Base-by-base conservation (phyloP, 139 green algal species). In the Chlorella sp. region DNA sequence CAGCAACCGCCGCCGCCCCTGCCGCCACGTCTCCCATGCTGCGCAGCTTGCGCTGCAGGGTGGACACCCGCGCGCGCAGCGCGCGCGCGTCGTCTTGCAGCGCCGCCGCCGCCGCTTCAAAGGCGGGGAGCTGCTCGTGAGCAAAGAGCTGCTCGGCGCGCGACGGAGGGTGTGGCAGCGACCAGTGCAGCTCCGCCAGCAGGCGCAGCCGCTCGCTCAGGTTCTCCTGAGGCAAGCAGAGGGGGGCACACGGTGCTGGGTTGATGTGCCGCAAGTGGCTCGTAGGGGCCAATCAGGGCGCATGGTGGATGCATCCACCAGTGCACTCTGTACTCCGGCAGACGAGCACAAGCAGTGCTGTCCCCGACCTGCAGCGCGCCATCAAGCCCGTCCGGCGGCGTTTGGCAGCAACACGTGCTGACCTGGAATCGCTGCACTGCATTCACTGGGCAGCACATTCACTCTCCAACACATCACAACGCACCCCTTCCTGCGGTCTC, bases 111-210 rank as follows among this genome's bases (percentile, higher is more conserved):
- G 60, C 76, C 28, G 39, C 57, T 70, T 93, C 86, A 20, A 86
- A 57, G 18, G 55, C 75, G 3, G 90, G 90, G 39, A 93, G 75
- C 55, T 91, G 80, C 30, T 51, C 17, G 0, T 71, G 39, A 11
- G 73, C 63, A 13, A 94, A 84, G 12, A 74, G 38, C 51, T 56
- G 38, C 88, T 95, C 93, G 5, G 92, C 89, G 13, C 32, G 47
- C 2, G 87, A 93, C 72, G 91, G 70, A 4, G 89, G 90, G 21
- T 86, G 82, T 21, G 92, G 92, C 69, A 94, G 78, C 57, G 87
- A 85, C 89, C 90, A 94, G 71, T 95, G 92, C 87, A 95, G 91
- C 62, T 90, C 72, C 0, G 90, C 91, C 69, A 95, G 88, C 63
- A 95, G 78, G 15, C 74, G 57, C 39, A 90, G 28, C 20, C 90